Conservation (phyloP, 129 eudicot species). For the Arctium minus region DNA sequence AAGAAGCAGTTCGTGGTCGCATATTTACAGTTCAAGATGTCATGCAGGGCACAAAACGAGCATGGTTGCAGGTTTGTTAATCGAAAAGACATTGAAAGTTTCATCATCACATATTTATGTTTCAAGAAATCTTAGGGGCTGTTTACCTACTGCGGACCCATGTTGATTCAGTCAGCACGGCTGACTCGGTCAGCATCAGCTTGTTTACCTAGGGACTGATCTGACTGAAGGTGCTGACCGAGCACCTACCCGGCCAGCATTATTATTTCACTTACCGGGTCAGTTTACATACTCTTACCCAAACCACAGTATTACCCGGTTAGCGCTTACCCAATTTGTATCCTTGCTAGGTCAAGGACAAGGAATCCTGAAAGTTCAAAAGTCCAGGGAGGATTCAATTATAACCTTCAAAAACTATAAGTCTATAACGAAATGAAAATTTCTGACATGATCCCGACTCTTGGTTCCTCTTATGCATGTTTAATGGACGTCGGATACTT, state of each 20-base stretch:
- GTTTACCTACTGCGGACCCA: neutral
- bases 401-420: too few relatives aligned
- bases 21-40: slow-evolving; percentile 96
- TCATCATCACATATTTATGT: neutral
- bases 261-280: neutral
- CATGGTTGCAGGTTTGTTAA: slow-evolving; percentile 86
- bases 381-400: neutral
- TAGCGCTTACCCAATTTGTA: neutral
- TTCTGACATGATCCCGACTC: too few relatives aligned
- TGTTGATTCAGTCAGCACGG: neutral
- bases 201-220: neutral
- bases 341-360: neutral
- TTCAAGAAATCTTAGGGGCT: neutral
- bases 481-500: neutral
- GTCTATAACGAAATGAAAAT: too few relatives aligned
- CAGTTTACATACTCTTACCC: neutral
- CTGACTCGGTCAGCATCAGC: neutral
- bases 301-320: too few relatives aligned
- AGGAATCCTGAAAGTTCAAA: neutral
- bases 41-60: slow-evolving; percentile 92
- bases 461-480: neutral
- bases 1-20: slow-evolving; percentile 99
- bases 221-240: neutral
- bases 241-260: neutral
- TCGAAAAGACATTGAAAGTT: neutral